Conservation (phyloP, 441 rosid species). For the Adansonia rubrostipa region DNA sequence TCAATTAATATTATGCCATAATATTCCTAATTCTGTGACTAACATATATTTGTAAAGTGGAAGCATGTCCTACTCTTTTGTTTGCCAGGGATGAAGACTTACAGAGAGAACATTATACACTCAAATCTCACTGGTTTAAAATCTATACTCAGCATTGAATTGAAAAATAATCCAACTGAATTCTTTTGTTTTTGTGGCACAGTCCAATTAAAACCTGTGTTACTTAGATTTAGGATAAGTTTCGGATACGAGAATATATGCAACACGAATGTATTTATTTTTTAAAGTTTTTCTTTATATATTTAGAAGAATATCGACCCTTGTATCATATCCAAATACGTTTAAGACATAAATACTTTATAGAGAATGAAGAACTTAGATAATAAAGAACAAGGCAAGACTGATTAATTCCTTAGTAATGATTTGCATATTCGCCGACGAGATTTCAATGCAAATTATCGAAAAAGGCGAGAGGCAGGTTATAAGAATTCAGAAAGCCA, state of each 20-base stretch:
- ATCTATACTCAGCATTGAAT: background rate
- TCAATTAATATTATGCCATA: background rate
- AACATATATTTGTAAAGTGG: background rate
- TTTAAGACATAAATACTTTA: too few relatives aligned
- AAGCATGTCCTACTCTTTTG: background rate
- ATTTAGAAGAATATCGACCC: too few relatives aligned
- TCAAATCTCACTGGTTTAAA: background rate
- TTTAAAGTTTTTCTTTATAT: too few relatives aligned
- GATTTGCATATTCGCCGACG: background rate
- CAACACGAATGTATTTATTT: too few relatives aligned
- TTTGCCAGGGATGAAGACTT: background rate
- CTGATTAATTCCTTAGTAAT: background rate
- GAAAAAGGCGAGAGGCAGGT: background rate
- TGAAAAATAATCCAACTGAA: background rate
- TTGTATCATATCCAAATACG: too few relatives aligned
- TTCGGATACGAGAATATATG: too few relatives aligned
- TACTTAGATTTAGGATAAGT: too few relatives aligned
- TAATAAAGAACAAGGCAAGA: background rate
- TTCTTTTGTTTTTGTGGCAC: background rate
- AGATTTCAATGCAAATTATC: background rate
- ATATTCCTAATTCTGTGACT: background rate
- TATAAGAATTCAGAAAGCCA: background rate
- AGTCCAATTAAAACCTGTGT: background rate
- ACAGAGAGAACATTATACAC: background rate
- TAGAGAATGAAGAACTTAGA: too few relatives aligned